These are phyloP conservation scores for Colletotrichum falcatum DNA, from an alignment of 2,329 filamentous ascomycete species.

Conservation along the genomic window DNA sequence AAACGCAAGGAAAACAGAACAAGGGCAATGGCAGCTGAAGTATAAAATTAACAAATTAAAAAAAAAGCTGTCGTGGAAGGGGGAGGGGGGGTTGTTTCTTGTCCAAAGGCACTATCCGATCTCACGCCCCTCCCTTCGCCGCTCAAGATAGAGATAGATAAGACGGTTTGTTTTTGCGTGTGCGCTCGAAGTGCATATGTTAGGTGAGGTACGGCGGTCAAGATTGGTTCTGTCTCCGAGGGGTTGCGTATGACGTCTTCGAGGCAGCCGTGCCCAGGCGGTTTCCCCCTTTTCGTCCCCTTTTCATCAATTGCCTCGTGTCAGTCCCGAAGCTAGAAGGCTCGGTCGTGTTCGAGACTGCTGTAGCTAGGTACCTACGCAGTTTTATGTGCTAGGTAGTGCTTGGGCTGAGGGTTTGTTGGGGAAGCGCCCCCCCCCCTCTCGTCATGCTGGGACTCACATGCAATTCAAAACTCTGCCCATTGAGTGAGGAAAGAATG, in stretches of 20 bases:
- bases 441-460: neutral
- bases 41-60: conserved; percentile 1
- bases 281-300: neutral
- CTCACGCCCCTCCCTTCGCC: conserved; percentile 29
- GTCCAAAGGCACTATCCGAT: neutral
- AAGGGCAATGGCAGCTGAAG: neutral
- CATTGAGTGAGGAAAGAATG: neutral
- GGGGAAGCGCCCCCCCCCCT: neutral
- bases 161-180: conserved; percentile 2
- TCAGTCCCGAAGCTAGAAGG: neutral
- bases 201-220: neutral
- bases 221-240: too few relatives aligned
- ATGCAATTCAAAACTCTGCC: neutral
- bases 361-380: neutral
- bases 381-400: neutral
- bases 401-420: conserved; percentile 22
- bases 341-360: neutral
- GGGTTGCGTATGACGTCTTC: conserved; percentile 29
- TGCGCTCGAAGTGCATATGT: neutral
- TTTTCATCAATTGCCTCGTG: conserved; percentile 7
- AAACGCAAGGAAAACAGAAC: neutral
- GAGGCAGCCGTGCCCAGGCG: conserved; percentile 18
- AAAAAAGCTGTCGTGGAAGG: too few relatives aligned
- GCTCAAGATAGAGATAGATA: conserved; percentile 1
- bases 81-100: neutral